These are phyloP conservation scores for Xylaria bambusicola DNA, from an alignment of 495 filamentous ascomycete species.

Conservation along the genomic window DNA sequence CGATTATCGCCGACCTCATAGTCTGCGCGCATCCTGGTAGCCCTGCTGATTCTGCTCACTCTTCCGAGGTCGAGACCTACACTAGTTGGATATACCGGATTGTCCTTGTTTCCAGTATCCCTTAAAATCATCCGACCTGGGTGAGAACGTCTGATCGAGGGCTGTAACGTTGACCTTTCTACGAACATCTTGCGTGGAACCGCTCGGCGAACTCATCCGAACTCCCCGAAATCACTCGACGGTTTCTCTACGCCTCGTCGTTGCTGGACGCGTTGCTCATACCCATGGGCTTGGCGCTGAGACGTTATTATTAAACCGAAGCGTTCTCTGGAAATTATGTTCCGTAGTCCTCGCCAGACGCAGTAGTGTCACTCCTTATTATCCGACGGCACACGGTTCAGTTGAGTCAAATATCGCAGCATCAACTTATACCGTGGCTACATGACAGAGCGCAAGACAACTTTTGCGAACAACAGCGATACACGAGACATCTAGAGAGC, in stretches of 20 bases:
- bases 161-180: background rate
- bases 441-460: too few species aligned
- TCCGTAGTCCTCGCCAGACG: conserved; percentile 5
- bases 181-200: background rate
- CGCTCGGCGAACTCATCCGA: conserved; percentile 3
- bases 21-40: background rate
- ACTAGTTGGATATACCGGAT: background rate
- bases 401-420: background rate
- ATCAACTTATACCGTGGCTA: background rate
- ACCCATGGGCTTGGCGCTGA: background rate
- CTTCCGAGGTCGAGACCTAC: background rate
- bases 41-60: background rate
- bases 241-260: background rate
- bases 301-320: background rate
- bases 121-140: too few species aligned
- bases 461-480: background rate
- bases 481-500: too few species aligned
- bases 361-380: background rate
- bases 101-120: background rate
- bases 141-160: background rate
- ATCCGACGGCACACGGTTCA: background rate
- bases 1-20: background rate
- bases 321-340: conserved; percentile 1
- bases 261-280: background rate
- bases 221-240: background rate